These are phyloP conservation scores for Hypoxylon perforatum DNA, from an alignment of 495 filamentous ascomycete genomes.

Conservation along the genomic window DNA sequence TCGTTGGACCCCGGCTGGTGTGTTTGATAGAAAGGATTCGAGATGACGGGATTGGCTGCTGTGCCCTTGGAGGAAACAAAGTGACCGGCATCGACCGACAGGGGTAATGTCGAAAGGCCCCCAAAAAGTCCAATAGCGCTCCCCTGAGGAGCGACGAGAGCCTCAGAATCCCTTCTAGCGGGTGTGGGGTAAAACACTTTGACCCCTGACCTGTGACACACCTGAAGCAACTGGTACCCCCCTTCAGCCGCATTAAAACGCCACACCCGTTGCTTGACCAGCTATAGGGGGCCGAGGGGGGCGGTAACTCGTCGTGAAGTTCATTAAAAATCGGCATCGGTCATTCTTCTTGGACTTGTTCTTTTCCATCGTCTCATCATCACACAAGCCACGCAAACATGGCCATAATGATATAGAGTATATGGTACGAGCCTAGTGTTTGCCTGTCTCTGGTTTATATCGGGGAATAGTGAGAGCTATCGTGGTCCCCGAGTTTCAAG, in stretches of 20 bases:
- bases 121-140: not conserved
- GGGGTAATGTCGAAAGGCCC: constrained; percentile 18
- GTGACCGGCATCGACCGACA: constrained; percentile 15
- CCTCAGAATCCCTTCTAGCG: constrained; percentile 31
- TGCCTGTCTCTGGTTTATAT: not conserved
- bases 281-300: no score
- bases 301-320: no score
- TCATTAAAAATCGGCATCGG: no score
- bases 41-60: constrained; percentile 47
- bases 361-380: no score
- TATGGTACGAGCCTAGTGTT: constrained; percentile 8
- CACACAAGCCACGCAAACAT: no score
- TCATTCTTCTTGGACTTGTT: no score
- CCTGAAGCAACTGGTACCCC: constrained; percentile 53
- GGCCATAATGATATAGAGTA: not conserved
- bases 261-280: constrained; percentile 30
- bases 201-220: constrained; percentile 62
- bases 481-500: constrained; percentile 26
- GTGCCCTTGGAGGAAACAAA: constrained; percentile 31
- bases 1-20: constrained; percentile 46
- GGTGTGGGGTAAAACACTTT: constrained; percentile 45
- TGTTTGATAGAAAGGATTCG: constrained; percentile 52
- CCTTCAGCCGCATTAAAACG: constrained; percentile 40
- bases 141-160: constrained; percentile 27
- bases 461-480: constrained; percentile 10